Evolutionary conservation across 192 early-diverging fungal species (phyloP), one percentile per base, ranked within the genome.

Genomic region (Backusella morwellensis): DNA sequence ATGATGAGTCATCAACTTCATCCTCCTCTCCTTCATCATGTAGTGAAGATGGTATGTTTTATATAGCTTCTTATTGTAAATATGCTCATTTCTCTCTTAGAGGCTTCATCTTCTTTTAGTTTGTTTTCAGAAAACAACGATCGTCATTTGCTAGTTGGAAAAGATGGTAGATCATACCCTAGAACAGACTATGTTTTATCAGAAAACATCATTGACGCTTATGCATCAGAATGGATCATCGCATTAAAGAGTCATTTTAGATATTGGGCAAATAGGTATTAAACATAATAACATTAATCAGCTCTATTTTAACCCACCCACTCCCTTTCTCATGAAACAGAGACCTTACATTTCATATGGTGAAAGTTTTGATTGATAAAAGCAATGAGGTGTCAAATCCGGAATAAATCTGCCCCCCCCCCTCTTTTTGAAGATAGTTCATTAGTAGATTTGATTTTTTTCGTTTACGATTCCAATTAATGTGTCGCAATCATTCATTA

Each of bases 241-340:
- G 85, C 83, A 34, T 78, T 86, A 78, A 75, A 84, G 36, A 86
- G 85, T 56, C 85, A 86, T 77, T 86, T 86, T 73, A 80, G 76
- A 29, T 86, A 86, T 35, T 86, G 85, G 85, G 85, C 77, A 17
- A 86, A 86, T 70, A 79, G 81, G 85, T 86, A 80, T 50, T 17
- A 29, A 63, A 63, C 3, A 15, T 68, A 50, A 29, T 66, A 40
- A 3, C 32, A 32, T 32, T 12, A 40, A 40, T 8, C 11, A 12
- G 38, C 38, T 40, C 11, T 40, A 40, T 40, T 40, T 40, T 11
- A 40, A 32, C 32, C 32, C 32, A 32, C 2, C 32, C 32, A 32
- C 32, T 32, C 9, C 38, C 0, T 40, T 40, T 56, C 14, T n/a
- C 23, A n/a, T 52, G 6, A 23, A 32, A 66, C 23, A 78, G 77